Evolutionary conservation across 495 filamentous ascomycete species (phyloP).

Genomic region (Tuber indicum): DNA sequence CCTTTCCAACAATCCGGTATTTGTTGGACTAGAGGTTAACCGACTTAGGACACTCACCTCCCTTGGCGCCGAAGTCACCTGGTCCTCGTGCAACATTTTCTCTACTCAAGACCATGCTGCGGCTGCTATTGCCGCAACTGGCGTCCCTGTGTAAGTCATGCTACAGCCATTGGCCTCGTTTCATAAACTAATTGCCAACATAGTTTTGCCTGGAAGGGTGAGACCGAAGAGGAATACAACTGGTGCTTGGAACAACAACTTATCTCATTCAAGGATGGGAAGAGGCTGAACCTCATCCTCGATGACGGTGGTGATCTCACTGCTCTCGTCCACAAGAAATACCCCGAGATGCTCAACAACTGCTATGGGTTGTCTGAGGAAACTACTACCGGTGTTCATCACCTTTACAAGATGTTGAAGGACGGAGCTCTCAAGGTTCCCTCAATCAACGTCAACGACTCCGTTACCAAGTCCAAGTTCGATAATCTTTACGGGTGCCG

Average conservation of each 20-base stretch:
- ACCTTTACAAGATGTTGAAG: conserved; percentile 98
- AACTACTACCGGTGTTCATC: conserved; percentile 99
- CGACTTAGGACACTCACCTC: conserved; percentile 61
- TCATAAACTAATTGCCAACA: neutral
- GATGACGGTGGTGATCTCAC: conserved; percentile 98
- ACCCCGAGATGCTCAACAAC: conserved; percentile 92
- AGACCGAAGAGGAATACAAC: conserved; percentile 99
- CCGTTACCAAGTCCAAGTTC: conserved; percentile 99
- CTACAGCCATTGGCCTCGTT: neutral
- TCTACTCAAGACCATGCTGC: conserved; percentile 98
- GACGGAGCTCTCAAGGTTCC: conserved; percentile 81
- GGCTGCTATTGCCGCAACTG: conserved; percentile 87
- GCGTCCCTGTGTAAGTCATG: conserved; percentile 71
- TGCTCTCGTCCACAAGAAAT: conserved; percentile 91
- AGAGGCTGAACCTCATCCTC: conserved; percentile 96
- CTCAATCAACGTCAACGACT: conserved; percentile 99
- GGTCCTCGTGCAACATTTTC: conserved; percentile 99
- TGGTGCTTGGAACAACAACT: conserved; percentile 99
- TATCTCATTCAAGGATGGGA: conserved; percentile 87
- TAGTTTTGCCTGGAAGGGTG: conserved; percentile 97
- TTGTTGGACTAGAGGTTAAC: neutral
- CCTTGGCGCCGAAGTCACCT: conserved; percentile 96
- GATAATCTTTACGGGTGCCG: conserved; percentile 99
- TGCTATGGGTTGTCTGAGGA: conserved; percentile 99
- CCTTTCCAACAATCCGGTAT: neutral